phyloP scores from a whole-genome alignment of 2,329 filamentous ascomycete genomes.

The Incumbomyces delicatus region DNA sequence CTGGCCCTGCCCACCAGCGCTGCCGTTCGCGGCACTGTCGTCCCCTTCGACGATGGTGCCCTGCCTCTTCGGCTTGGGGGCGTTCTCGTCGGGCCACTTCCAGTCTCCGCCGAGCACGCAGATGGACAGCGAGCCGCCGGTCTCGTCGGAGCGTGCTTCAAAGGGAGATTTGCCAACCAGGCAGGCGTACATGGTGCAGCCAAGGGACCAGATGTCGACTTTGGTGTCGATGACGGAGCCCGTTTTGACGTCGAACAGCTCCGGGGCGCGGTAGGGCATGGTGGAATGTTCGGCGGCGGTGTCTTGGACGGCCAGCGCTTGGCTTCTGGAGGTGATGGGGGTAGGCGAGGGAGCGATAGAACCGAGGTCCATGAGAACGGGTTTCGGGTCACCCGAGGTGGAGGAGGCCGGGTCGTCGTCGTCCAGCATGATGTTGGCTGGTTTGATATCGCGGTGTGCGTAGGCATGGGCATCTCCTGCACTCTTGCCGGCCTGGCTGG shows the following conservation, averaged over 20 bases:
- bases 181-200: slow-evolving; percentile 95
- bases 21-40: slow-evolving; percentile 22
- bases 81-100: slow-evolving; percentile 83
- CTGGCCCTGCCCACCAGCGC: slow-evolving; percentile 7
- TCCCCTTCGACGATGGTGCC: slow-evolving; percentile 15
- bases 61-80: slow-evolving; percentile 44
- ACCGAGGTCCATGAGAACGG: slow-evolving; percentile 95
- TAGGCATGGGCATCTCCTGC: slow-evolving; percentile 68
- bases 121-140: slow-evolving; percentile 82
- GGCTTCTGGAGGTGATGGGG: slow-evolving; percentile 77
- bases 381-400: slow-evolving; percentile 35
- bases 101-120: slow-evolving; percentile 91
- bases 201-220: slow-evolving; percentile 94
- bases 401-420: slow-evolving; percentile 48
- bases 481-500: slow-evolving; percentile 56
- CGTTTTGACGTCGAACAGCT: slow-evolving; percentile 96
- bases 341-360: slow-evolving; percentile 81
- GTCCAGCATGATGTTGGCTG: slow-evolving; percentile 97
- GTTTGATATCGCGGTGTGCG: slow-evolving; percentile 94
- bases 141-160: slow-evolving; percentile 91
- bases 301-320: slow-evolving; percentile 88
- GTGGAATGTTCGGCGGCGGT: slow-evolving; percentile 92
- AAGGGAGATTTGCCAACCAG: slow-evolving; percentile 95
- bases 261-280: slow-evolving; percentile 95
- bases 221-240: slow-evolving; percentile 88